Conservation (phyloP, 2,329 filamentous ascomycete genomes). For the Aureobasidium sp. region DNA sequence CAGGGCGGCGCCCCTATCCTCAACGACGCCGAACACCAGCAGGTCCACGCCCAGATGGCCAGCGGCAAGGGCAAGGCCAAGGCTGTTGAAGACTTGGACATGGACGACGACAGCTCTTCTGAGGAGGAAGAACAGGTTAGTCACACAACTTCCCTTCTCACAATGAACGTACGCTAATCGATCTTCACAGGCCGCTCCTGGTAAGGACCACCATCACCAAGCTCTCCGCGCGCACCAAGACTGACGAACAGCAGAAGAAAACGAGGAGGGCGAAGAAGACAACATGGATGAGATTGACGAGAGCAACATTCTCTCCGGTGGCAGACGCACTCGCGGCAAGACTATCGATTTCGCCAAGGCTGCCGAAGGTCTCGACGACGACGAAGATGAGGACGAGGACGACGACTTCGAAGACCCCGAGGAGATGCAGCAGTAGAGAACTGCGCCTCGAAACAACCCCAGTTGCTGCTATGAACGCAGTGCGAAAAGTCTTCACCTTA, state of each 20-base stretch:
- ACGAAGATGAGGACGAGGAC: slow-evolving; percentile 75
- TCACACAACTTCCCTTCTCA: not conserved
- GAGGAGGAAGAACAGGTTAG: slow-evolving; percentile 57
- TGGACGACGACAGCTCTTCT: slow-evolving; percentile 62
- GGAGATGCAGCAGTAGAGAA: slow-evolving; percentile 57
- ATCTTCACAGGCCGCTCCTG: not conserved
- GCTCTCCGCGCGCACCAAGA: not conserved
- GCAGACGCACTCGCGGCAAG: slow-evolving; percentile 82
- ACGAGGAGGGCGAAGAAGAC: slow-evolving; percentile 67
- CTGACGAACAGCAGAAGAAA: slow-evolving; percentile 29
- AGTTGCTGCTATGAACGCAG: not conserved
- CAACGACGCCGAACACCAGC: slow-evolving; percentile 21
- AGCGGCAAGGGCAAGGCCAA: slow-evolving; percentile 78
- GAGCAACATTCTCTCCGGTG: slow-evolving; percentile 74
- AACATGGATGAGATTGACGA: slow-evolving; percentile 87
- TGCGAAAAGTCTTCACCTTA: slow-evolving; percentile 6
- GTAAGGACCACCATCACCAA: slow-evolving; percentile 11
- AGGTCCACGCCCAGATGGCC: slow-evolving; percentile 32
- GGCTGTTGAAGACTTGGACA: slow-evolving; percentile 55
- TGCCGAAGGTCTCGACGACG: slow-evolving; percentile 65
- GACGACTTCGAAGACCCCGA: slow-evolving; percentile 57
- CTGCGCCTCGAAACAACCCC: not conserved
- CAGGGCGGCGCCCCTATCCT: slow-evolving; percentile 19
- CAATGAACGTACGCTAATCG: slow-evolving; percentile 11
- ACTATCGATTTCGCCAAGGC: slow-evolving; percentile 91